Base-by-base conservation (phyloP, 139 green algal species). In the Tetraselmis chui region DNA sequence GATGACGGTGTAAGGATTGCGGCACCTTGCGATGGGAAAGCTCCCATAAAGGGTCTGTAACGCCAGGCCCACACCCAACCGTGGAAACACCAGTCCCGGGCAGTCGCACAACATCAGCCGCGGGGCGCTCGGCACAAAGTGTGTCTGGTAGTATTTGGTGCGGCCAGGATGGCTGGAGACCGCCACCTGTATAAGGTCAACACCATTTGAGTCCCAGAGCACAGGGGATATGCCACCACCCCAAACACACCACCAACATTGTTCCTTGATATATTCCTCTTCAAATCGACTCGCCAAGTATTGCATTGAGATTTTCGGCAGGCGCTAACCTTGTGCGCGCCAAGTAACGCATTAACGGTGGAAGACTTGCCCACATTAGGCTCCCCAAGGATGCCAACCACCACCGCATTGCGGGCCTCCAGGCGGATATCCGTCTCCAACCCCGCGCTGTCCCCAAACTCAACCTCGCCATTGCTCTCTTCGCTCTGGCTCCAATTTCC, bases 111-210 rank as follows among this genome's bases (percentile, higher is more conserved):
- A 82, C 88, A 93, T 86, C 5, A 93, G 85, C 5, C 75, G 76
- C 29, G 32, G 82, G 1, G 78, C 76, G 77, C 29, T 29, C 32
- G 45, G 45, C 83, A 91, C 83, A 75, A 83, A 86, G 88, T 93
- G 88, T 24, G 91, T 94, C 89, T 94, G 91, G 85, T 91, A 91
- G 82, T 92, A 86, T 84, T 92, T 93, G 32, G 91, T 94, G 31
- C 89, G 84, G 0, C 91, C 91, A 0, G 89, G 89, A 83, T 92
- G 88, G 29, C 28, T 78, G 59, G 81, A 89, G 26, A 89, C 84
- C 1, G 86, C 84, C 32, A 91, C 84, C 81, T 86, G 76, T 23
- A 32, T 28, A 58, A 23, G 29, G 59, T 28, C 30, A 18, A 28
- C n/a, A n/a, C n/a, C n/a, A n/a, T n/a, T n/a, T n/a, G n/a, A n/a